Evolutionary conservation across 352 stramenopile species (phyloP).

Genomic region (Phytophthora lateralis): DNA sequence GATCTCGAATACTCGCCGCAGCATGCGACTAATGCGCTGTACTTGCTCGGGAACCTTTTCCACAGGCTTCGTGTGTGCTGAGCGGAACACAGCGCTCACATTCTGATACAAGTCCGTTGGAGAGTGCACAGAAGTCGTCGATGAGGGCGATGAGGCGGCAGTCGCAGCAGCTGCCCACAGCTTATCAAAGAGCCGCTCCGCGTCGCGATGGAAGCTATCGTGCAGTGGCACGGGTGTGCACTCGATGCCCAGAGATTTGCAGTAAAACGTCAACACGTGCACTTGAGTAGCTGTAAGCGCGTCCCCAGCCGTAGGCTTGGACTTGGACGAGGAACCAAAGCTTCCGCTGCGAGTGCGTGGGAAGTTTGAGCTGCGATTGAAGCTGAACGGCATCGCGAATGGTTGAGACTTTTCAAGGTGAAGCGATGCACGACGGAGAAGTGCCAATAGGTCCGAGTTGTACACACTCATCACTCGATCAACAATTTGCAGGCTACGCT

Average conservation of each 20-base stretch:
- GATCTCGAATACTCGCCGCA: conserved; percentile 85
- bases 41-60: conserved; percentile 55
- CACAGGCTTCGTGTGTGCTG: conserved; percentile 29
- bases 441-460: conserved; percentile 63
- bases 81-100: conserved; percentile 43
- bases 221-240: conserved; percentile 70
- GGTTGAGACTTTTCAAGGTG: conserved; percentile 74
- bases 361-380: conserved; percentile 31
- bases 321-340: conserved; percentile 35
- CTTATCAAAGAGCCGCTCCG: conserved; percentile 86
- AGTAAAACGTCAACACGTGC: conserved; percentile 83
- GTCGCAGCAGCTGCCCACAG: conserved; percentile 51
- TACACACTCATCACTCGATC: conserved; percentile 78
- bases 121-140: conserved; percentile 31
- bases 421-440: conserved; percentile 63
- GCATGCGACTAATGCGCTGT: conserved; percentile 67
- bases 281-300: conserved; percentile 63
- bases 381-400: conserved; percentile 58
- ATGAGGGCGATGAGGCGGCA: conserved; percentile 22
- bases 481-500: conserved; percentile 66
- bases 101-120: conserved; percentile 41
- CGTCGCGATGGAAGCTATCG: conserved; percentile 78
- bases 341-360: conserved; percentile 33
- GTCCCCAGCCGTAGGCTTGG: conserved; percentile 36
- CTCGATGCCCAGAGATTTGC: conserved; percentile 78